phyloP scores from a whole-genome alignment of 176 grass and related monocot genomes.

The Leersia perrieri region DNA sequence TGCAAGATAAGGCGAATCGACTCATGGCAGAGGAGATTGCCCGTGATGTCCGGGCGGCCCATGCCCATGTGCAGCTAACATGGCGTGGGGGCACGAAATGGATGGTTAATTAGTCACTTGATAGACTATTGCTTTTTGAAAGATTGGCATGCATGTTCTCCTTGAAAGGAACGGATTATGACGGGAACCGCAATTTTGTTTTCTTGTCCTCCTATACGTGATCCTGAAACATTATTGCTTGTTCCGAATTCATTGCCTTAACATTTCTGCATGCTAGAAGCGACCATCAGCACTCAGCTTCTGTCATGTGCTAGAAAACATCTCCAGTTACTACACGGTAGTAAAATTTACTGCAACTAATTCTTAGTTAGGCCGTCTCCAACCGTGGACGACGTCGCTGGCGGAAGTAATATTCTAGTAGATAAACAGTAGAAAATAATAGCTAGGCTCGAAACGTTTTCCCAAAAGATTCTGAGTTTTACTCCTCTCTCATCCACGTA shows the following conservation, averaged over 20 bases:
- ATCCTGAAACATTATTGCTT: neutral
- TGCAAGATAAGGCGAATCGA: slow-evolving; percentile 40
- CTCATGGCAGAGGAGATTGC: slow-evolving; percentile 28
- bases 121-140: slow-evolving; percentile 26
- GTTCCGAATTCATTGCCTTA: neutral
- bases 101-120: slow-evolving; percentile 26
- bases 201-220: neutral
- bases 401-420: no score
- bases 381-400: no score
- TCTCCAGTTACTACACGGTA: neutral
- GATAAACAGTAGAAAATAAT: no score
- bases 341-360: neutral
- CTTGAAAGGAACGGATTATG: slow-evolving; percentile 14
- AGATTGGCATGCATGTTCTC: slow-evolving; percentile 34
- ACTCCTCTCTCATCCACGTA: no score
- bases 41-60: slow-evolving; percentile 38
- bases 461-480: no score
- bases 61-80: slow-evolving; percentile 52
- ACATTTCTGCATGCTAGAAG: neutral
- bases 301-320: neutral
- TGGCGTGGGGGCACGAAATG: slow-evolving; percentile 31
- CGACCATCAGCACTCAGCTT: no score
- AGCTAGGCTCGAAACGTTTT: no score
- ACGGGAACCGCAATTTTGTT: neutral
- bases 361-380: no score